Evolutionary conservation across 768 basidiomycete species (phyloP).

Genomic region (Leccinum sublutescens): DNA sequence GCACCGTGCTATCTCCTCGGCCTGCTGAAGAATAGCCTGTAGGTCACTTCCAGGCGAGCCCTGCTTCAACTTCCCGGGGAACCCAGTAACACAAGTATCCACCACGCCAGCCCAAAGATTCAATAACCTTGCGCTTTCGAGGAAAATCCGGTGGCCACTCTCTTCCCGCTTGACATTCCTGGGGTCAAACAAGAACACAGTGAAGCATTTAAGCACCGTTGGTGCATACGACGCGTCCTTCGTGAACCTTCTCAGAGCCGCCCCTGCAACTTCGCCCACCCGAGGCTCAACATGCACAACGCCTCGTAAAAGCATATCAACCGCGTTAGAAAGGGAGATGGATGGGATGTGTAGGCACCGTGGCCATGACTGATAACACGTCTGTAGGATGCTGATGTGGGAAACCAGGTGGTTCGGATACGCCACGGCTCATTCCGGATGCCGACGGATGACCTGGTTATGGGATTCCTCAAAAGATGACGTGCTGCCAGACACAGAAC

Average conservation of each 20-base stretch:
- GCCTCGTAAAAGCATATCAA: conserved; percentile 78
- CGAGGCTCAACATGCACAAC: conserved; percentile 83
- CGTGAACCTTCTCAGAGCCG: conserved; percentile 73
- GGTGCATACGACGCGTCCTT: conserved; percentile 53
- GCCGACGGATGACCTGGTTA: too few relatives aligned
- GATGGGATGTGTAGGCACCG: conserved; percentile 63
- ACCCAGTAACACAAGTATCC: too few relatives aligned
- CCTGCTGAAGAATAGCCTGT: conserved; percentile 40
- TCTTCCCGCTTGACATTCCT: conserved; percentile 59
- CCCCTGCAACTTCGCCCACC: conserved; percentile 64
- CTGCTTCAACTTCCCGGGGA: conserved; percentile 35
- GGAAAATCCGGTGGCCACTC: conserved; percentile 57
- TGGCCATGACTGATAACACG: conserved; percentile 83
- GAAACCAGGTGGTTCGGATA: conserved; percentile 62
- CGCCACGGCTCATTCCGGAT: conserved; percentile 52
- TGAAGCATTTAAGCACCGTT: conserved; percentile 61
- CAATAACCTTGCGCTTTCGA: conserved; percentile 67
- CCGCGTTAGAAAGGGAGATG: conserved; percentile 53
- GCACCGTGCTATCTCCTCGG: conserved; percentile 69
- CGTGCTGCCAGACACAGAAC: conserved; percentile 35
- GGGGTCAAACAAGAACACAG: conserved; percentile 73
- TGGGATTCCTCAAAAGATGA: conserved; percentile 61
- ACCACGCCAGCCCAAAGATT: conserved; percentile 37
- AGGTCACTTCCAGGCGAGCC: conserved; percentile 42
- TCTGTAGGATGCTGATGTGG: conserved; percentile 69